Percentiles rank a stretch among this genome's conserved stretches.
Evolutionary conservation across 2,329 filamentous ascomycete genomes (phyloP).

Genomic region (Calonectria crousiana): DNA sequence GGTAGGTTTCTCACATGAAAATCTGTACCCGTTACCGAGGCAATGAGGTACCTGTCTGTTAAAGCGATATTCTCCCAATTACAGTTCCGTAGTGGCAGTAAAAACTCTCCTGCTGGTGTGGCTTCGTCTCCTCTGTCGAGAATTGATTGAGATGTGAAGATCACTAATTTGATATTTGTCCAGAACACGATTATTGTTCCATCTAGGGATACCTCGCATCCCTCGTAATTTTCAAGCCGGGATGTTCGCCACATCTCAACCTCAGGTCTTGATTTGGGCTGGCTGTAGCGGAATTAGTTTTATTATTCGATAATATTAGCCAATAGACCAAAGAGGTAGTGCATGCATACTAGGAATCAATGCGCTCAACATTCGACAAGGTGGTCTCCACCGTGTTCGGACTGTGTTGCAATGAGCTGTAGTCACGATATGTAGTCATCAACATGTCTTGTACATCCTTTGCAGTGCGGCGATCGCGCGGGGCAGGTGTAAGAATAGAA

Average conservation of each 20-base stretch:
- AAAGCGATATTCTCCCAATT: background rate
- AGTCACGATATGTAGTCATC: background rate
- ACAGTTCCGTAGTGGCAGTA: background rate
- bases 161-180: background rate
- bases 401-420: background rate
- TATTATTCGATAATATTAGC: background rate
- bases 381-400: background rate
- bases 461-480: background rate
- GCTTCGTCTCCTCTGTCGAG: background rate
- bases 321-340: background rate
- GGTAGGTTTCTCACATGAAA: background rate
- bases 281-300: background rate
- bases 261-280: background rate
- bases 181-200: background rate
- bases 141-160: background rate
- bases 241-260: background rate
- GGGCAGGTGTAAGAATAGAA: background rate
- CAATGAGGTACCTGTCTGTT: background rate
- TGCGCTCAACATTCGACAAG: background rate
- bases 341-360: background rate
- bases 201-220: background rate
- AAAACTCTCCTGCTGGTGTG: background rate
- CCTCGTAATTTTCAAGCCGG: background rate
- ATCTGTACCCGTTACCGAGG: background rate
- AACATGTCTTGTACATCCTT: background rate